Evolutionary conservation across 441 rosid species (phyloP).

Genomic region (Melastoma candidum): DNA sequence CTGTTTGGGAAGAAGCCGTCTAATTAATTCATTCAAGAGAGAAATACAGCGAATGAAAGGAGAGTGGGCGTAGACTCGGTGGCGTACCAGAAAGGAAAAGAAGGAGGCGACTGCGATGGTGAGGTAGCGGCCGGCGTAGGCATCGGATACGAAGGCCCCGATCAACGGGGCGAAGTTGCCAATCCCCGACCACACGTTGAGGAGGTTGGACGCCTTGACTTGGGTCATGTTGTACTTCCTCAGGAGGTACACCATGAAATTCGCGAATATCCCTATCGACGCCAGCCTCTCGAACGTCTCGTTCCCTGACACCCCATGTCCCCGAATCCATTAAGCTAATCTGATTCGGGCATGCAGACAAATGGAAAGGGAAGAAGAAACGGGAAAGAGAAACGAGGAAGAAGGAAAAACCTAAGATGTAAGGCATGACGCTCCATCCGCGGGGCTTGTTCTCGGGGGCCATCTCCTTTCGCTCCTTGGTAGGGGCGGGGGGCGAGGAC

Average conservation of each 20-base stretch:
- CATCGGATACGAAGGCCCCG: slow-evolving; percentile 60
- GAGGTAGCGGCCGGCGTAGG: slow-evolving; percentile 40
- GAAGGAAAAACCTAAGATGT: slow-evolving; percentile 46
- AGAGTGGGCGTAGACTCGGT: not conserved
- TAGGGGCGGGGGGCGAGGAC: no score
- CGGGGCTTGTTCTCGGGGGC: slow-evolving; percentile 29
- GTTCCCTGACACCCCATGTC: slow-evolving; percentile 33
- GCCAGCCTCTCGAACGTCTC: slow-evolving; percentile 81
- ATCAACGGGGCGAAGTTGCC: slow-evolving; percentile 55
- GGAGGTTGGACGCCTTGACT: slow-evolving; percentile 43
- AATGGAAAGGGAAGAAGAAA: not conserved
- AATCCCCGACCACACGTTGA: slow-evolving; percentile 55
- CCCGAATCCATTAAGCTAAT: no score
- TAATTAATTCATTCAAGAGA: no score
- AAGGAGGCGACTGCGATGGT: slow-evolving; percentile 57
- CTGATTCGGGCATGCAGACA: no score
- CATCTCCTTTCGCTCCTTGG: no score
- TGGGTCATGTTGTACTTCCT: slow-evolving; percentile 49
- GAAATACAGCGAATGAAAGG: not conserved
- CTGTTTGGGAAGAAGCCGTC: no score
- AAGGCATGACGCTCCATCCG: slow-evolving; percentile 89
- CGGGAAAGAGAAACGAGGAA: not conserved
- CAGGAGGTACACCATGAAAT: slow-evolving; percentile 65
- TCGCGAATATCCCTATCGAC: slow-evolving; percentile 44
- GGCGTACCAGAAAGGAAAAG: slow-evolving; percentile 40